phyloP scores from a whole-genome alignment of 2,329 filamentous ascomycete species.

The Erysiphe pulchra region DNA sequence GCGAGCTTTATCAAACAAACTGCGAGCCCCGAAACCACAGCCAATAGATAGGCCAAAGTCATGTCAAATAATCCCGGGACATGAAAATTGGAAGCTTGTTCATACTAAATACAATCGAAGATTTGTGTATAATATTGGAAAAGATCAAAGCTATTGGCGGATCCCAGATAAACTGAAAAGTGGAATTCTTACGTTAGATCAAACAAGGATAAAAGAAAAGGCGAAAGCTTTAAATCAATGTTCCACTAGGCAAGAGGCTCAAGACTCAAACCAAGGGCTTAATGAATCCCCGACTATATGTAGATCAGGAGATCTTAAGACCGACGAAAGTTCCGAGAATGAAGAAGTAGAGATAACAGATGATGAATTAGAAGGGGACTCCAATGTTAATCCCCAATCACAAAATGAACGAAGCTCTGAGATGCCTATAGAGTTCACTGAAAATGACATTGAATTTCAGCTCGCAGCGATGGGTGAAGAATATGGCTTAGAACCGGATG shows the following conservation, averaged over 20 bases:
- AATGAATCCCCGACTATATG: conserved; percentile 7
- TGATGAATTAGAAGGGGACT: conserved; percentile 24
- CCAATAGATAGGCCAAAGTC: conserved; percentile 59
- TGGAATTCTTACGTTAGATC: conserved; percentile 47
- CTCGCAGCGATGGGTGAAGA: conserved; percentile 69
- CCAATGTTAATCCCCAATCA: conserved; percentile 23
- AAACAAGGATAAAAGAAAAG: conserved; percentile 39
- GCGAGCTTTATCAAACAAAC: conserved; percentile 16
- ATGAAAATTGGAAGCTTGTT: conserved; percentile 75
- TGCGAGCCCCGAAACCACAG: conserved; percentile 24
- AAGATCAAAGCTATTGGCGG: conserved; percentile 82
- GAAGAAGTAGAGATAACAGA: conserved; percentile 23
- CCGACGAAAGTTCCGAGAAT: conserved; percentile 43
- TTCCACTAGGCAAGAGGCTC: neutral
- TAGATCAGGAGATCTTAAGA: conserved; percentile 12
- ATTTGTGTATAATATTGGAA: conserved; percentile 72
- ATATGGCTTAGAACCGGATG: conserved; percentile 53
- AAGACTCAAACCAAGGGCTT: neutral
- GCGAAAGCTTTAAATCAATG: conserved; percentile 13
- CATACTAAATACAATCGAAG: conserved; percentile 71
- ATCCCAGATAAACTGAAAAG: conserved; percentile 72
- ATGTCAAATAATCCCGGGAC: conserved; percentile 54
- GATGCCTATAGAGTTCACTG: conserved; percentile 52
- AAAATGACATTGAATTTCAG: conserved; percentile 85
- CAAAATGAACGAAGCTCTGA: conserved; percentile 18